These are phyloP conservation scores for Aspergillus nidulans DNA, from an alignment of 495 filamentous ascomycete genomes.

Conservation along the genomic window DNA sequence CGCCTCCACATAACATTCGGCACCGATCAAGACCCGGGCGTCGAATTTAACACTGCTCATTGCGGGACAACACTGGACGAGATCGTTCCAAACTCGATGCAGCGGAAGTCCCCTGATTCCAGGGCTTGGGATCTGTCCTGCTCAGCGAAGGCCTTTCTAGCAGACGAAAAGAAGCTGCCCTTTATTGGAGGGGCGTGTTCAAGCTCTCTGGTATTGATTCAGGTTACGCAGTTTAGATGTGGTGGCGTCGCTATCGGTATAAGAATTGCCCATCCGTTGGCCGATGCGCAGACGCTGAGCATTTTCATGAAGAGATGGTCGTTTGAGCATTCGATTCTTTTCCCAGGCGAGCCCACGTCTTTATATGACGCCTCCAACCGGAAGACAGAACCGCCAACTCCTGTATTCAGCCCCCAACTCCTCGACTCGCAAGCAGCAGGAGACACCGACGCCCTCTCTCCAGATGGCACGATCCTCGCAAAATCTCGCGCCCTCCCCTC, in stretches of 20 bases:
- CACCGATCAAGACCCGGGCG: conserved; percentile 28
- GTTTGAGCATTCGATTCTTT: conserved; percentile 21
- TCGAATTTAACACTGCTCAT: conserved; percentile 29
- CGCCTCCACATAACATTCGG: conserved; percentile 32
- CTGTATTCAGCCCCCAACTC: conserved; percentile 25
- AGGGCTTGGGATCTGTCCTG: conserved; percentile 20
- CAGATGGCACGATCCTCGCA: conserved; percentile 17
- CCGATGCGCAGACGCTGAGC: conserved; percentile 44
- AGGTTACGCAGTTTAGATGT: conserved; percentile 35
- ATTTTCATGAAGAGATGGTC: conserved; percentile 44
- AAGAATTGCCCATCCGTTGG: conserved; percentile 42
- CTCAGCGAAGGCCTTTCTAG: conserved; percentile 21
- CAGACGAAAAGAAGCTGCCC: neutral
- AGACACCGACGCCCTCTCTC: conserved; percentile 23
- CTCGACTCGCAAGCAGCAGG: conserved; percentile 27
- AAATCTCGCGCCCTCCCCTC: conserved; percentile 19
- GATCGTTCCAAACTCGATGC: conserved; percentile 22
- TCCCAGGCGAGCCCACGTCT: neutral
- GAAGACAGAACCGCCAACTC: neutral
- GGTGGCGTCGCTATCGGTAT: conserved; percentile 41
- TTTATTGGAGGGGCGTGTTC: conserved; percentile 14
- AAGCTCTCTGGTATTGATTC: conserved; percentile 25
- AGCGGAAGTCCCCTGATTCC: neutral
- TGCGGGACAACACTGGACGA: conserved; percentile 20
- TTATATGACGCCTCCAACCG: neutral